Base-by-base conservation (phyloP, 768 basidiomycete species). In the Mycena filopes region DNA sequence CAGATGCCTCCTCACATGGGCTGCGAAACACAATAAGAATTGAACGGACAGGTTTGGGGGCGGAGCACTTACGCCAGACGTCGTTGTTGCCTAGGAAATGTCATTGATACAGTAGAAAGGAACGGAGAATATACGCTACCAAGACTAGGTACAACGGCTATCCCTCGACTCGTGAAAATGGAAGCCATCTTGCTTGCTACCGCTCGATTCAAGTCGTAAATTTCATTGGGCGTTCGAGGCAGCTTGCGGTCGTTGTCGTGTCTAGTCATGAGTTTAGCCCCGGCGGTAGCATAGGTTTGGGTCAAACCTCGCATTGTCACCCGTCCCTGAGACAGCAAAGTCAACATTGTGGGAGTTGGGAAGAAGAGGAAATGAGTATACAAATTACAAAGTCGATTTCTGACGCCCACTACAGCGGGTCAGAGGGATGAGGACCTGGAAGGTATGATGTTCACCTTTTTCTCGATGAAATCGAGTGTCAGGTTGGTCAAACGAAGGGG, bases 351-450 rank as follows among this genome's bases (percentile, higher is more conserved):
- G 20, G 21, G 18, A 1, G 26, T 33, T 21, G 16, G 23, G 23
- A 29, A 3, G 25, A 54, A 33, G 12, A 13, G n/a, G 29, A 25
- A 12, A 13, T 16, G 18, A 16, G 33, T 60, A 43, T 60, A 92
- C 93, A 96, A 38, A 98, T 82, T 33, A 98, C 94, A 74, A 96
- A 98, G 73, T 98, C 95, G 41, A 98, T 85, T 70, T 96, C 88
- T 63, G 86, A 82, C 43, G 89, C 86, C 94, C 93, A 96, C 65
- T 69, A 9, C 28, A 1, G 18, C 1, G 8, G 41, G 26, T 65
- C 25, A 59, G 55, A 26, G n/a, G 20, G 28, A 21, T 11, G 10
- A 15, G 9, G 20, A 42, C 6, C 9, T 11, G 15, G 16, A 59
- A 10, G 15, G 33, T 23, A n/a, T 18, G 25, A 49, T 7, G 28